A percentile compares a stretch with the other conserved stretches of the same genome.
phyloP scores from a whole-genome alignment of 2,329 filamentous ascomycete genomes.

The Cyphellophora attinorum region DNA sequence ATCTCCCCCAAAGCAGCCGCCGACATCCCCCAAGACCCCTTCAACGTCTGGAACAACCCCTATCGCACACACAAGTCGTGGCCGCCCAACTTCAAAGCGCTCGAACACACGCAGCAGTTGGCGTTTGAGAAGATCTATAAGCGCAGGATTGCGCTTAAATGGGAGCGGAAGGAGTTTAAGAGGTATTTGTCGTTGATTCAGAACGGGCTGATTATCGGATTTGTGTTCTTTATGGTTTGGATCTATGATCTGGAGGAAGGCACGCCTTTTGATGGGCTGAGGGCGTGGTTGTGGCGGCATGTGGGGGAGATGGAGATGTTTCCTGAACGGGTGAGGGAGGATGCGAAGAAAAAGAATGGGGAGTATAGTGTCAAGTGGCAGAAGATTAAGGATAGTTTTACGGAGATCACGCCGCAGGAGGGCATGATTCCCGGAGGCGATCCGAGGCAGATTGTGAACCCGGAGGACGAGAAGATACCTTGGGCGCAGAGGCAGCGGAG shows the following conservation, averaged over 20 bases:
- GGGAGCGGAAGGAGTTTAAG: constrained; percentile 47
- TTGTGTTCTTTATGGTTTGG: constrained; percentile 17
- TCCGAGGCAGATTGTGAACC: background rate
- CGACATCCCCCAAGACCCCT: constrained; percentile 5
- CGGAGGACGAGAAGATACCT: background rate
- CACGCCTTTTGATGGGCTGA: constrained; percentile 17
- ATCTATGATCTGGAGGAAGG: constrained; percentile 14
- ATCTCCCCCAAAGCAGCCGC: constrained; percentile 8
- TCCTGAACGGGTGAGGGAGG: background rate
- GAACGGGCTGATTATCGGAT: constrained; percentile 37
- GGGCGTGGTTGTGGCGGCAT: constrained; percentile 15
- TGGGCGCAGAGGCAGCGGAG: background rate
- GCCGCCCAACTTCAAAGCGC: constrained; percentile 54
- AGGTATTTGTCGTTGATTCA: constrained; percentile 50
- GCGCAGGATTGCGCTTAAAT: constrained; percentile 51
- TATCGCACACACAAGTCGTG: constrained; percentile 53
- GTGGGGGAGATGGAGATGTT: constrained; percentile 5
- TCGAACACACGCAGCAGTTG: constrained; percentile 58
- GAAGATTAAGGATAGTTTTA: background rate
- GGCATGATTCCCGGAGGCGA: background rate
- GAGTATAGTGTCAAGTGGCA: background rate
- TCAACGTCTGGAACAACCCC: constrained; percentile 26
- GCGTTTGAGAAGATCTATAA: constrained; percentile 58
- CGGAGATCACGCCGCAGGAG: background rate
- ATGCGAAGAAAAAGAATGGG: background rate